A percentile compares a stretch with the other conserved stretches of the same genome.
phyloP scores from a whole-genome alignment of 1,139 yeast genomes.

The Lodderomyces beijingensis region DNA sequence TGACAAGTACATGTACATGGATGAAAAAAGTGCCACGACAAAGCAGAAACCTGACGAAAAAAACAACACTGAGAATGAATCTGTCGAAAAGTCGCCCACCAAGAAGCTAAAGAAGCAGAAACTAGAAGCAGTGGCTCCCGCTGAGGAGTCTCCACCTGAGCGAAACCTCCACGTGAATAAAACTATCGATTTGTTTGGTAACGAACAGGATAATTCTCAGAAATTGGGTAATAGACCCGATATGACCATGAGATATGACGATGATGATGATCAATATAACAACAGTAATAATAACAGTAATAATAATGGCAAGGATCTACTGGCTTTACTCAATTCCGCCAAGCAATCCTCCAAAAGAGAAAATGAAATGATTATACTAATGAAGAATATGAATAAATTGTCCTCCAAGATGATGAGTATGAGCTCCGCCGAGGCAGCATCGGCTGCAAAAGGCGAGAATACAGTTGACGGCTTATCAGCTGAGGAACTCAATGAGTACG shows the following conservation, averaged over 20 bases:
- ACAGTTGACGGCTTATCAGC: constrained; percentile 19
- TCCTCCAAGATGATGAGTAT: constrained; percentile 77
- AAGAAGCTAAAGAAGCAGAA: constrained; percentile 5
- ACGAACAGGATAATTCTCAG: constrained; percentile 76
- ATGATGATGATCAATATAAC: constrained; percentile 2
- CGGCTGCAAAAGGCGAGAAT: constrained; percentile 9
- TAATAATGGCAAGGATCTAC: constrained; percentile 1
- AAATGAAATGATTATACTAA: constrained; percentile 64
- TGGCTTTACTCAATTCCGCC: neutral
- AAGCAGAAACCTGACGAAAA: constrained; percentile 14
- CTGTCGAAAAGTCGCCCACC: constrained; percentile 2
- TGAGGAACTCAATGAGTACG: constrained; percentile 32
- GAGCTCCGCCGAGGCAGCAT: constrained; percentile 15
- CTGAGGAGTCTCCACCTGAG: constrained; percentile 1
- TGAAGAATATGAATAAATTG: constrained; percentile 84
- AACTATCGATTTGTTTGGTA: constrained; percentile 73
- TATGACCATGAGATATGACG: constrained; percentile 74
- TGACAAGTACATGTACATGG: constrained; percentile 75
- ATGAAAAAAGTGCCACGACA: constrained; percentile 27
- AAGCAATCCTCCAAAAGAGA: constrained; percentile 13
- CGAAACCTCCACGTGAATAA: constrained; percentile 36
- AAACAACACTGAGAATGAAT: constrained; percentile 11
- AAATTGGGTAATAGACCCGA: constrained; percentile 80
- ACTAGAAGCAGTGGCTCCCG: constrained; percentile 4
- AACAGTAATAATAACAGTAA: constrained; percentile 39